Conservation (phyloP, 2,329 filamentous ascomycete species). For the Colletotrichum navitas region DNA sequence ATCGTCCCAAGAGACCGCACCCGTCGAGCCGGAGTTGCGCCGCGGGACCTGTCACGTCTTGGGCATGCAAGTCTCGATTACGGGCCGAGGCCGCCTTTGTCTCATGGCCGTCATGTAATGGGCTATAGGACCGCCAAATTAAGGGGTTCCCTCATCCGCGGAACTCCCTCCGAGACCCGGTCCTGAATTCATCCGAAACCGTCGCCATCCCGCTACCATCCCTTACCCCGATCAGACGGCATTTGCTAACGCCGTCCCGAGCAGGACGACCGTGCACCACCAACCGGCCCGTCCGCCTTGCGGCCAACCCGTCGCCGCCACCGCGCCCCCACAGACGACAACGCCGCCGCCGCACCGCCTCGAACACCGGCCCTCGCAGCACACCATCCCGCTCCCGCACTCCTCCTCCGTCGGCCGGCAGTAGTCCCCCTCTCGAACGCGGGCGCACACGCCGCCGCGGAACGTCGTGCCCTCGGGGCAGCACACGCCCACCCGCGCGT, state of each 20-base stretch:
- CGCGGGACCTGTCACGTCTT: not conserved
- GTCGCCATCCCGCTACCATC: not conserved
- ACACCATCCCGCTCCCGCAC: not conserved
- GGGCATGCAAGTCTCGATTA: not conserved
- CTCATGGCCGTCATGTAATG: not conserved
- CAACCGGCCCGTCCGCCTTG: no score
- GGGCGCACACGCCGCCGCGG: constrained; percentile 22
- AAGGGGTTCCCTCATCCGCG: not conserved
- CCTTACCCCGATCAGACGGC: no score
- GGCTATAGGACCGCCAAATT: not conserved
- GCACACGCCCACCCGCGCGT: constrained; percentile 27
- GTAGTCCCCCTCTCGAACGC: constrained; percentile 14
- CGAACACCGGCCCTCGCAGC: constrained; percentile 17
- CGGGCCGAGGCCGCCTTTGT: no score
- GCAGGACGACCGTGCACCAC: not conserved
- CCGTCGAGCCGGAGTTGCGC: not conserved
- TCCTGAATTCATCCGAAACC: not conserved
- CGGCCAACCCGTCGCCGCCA: not conserved
- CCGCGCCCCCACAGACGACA: not conserved
- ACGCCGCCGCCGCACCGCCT: not conserved
- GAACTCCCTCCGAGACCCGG: not conserved
- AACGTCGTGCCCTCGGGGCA: constrained; percentile 21
- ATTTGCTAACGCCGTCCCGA: not conserved
- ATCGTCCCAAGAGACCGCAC: not conserved
- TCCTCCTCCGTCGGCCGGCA: constrained; percentile 11